Base-by-base conservation (phyloP, 2,329 filamentous ascomycete species). In the Triangularia setosa region DNA sequence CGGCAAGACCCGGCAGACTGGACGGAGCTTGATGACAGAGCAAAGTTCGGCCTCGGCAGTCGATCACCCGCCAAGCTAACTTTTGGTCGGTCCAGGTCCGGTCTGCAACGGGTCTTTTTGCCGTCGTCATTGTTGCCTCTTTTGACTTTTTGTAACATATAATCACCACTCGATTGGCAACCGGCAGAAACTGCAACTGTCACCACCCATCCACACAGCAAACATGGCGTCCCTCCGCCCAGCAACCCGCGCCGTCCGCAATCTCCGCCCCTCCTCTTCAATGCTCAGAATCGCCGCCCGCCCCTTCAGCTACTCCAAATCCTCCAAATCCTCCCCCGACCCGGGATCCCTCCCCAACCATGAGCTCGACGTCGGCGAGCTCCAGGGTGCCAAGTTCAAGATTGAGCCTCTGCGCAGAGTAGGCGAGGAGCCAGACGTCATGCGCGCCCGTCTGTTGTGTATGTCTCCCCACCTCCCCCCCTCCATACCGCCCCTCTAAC, bases 321-420 rank as follows among this genome's bases (percentile, higher is more conserved):
- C 66, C 58, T 63, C 60, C 60, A 64, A 62, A 58, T 61, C 66
- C 61, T 12, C 52, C 61, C 57, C 59, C 30, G 57, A 59, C 58
- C n/a, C 64, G 21, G 35, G 58, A 40, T 52, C 35, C 33, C 30
- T 30, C 4, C 60, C 58, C 7, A 16, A 28, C n/a, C 59, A 59
- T 44, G 92, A 97, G 71, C 84, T 96, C 66, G 87, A 82, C 54
- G 91, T 95, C 72, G 93, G 92, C 74, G 92, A 97, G 82, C 87
- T 97, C 73, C 88, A 96, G 75, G 92, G 92, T 69, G 91, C 89
- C 68, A 85, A 86, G 64, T 97, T 98, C 80, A 90, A 87, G 76
- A 88, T 98, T 73, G 92, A 96, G 82, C 95, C 95, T n/a, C 79
- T 98, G 70, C 87, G 90, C 66, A 86, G 95, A 59, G 85, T 84